Base-by-base conservation (phyloP, 2,329 filamentous ascomycete genomes). In the Alternaria ventricosa region DNA sequence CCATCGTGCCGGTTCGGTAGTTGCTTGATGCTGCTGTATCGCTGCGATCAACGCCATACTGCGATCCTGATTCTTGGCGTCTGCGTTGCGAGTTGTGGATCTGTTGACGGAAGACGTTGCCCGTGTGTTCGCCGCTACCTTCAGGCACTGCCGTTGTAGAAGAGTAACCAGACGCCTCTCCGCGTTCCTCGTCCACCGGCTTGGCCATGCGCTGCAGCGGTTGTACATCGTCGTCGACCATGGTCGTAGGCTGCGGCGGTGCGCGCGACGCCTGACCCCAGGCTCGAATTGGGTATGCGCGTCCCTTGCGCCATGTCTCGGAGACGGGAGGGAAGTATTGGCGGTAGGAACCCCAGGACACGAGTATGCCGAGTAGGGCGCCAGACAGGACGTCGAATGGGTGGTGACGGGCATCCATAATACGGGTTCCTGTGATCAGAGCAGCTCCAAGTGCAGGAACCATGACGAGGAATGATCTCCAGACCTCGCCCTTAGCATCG, bases 351-450 rank as follows among this genome's bases (percentile, higher is more conserved):
- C 82, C 79, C 78, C 81, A 86, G 9, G 85, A 86, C 43, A 84
- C 84, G 30, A 84, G 67, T 18, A 87, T 80, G 5, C 87, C 87
- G 3, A 89, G 77, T 10, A 85, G 66, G 1, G 84, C 85, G 9
- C 87, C 87, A 12, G 83, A 84, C 44, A 89, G 81, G 28, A 89
- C 87, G 67, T 89, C 87, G 73, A 89, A 88, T 0, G 87, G 86
- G 68, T 89, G 87, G 62, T 89, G 87, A 15, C 87, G 83, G 22
- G 86, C 86, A 68, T 89, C 87, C 87, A 88, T 88, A 60, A 88
- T 88, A 47, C 87, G 84, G 13, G 84, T 85, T 41, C 86, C 84
- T 6, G 87, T 85, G 57, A 89, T 82, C 45, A 88, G 80, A 11
- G 82, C 81, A 18, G 87, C 87, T 22, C 81, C 86, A 15, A 89